Base-by-base conservation (phyloP, 306 rosid species). In the Trifolium fragiferum region DNA sequence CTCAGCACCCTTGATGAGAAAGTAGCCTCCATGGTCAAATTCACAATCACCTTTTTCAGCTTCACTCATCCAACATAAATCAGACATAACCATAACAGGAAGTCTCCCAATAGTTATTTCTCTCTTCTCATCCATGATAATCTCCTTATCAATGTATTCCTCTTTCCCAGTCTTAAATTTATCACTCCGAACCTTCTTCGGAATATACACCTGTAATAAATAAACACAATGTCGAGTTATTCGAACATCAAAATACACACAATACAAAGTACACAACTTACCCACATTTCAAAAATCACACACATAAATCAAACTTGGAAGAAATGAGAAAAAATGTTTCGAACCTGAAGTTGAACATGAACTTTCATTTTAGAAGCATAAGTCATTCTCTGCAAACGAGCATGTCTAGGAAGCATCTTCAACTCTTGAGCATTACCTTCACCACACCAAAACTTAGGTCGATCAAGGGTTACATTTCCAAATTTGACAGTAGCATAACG, bases 51-150 rank as follows among this genome's bases (percentile, higher is more conserved):
- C 83, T 76, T 89, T 92, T 66, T 90, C 89, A 0, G 40, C 88
- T 7, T 51, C 96, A 68, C 86, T 94, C 97, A 84, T 88, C 93
- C 95, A 90, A 66, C 99, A 94, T 12, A 94, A 70, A 81, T 94
- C 87, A 49, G 99, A 92, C 80, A 79, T 94, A 33, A 94, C 97
- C 99, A 94, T 94, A 32, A 94, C 94, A 60, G 99, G 97, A 73
- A 94, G 57, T 60, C 90, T 89, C 33, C 99, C 99, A 21, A 92
- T 81, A n/a, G 82, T 79, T 4, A 90, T 74, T 30, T 90, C 96
- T 79, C 92, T 87, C 53, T 16, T 62, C 0, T 90, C 95, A 7
- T 80, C 75, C 70, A 32, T 79, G 4, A 82, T 0, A 55, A 33
- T 25, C 7, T 79, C 68, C 57, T 25, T 86, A 13, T 90, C 93